Base-by-base conservation (phyloP, 1,284 basidiomycete species). In the Polyporus tsugae region DNA sequence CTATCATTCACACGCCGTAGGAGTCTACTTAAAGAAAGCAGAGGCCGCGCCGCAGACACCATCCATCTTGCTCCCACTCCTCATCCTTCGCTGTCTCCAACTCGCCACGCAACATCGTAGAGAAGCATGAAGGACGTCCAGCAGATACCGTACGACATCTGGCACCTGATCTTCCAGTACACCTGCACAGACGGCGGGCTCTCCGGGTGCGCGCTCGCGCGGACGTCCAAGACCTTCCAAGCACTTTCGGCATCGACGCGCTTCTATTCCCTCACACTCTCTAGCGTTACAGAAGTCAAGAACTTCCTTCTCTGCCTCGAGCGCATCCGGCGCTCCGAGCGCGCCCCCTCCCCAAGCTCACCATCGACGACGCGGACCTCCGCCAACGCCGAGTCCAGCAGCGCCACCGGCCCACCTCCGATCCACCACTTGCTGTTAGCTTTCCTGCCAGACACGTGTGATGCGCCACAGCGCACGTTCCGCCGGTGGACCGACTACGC, bases 291-390 rank as follows among this genome's bases (percentile, higher is more conserved):
- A 38, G 46, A 69, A 7, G 64, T 73, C 19, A 68, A 60, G 39
- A 46, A 41, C 62, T 71, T 73, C 64, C 67, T 73, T 39, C 46
- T 71, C 59, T 73, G 72, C 62, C 33, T 68, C 66, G 68, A 71
- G 58, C 71, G 71, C 44, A 72, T 67, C 62, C 65, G 53, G 46
- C 67, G 60, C 25, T 46, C 46, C 6, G 39, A 44, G 22, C 29
- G 39, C 33, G 17, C 33, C 38, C 29, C 41, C 22, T 42, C 38
- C 22, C 25, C 15, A 29, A 29, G 29, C 38, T 22, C 29, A 6
- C n/a, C 41, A 7, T 25, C 60, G 2, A 42, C 39, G 2, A 2
- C 15, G 0, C 25, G 29, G 29, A 3, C 29, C 22, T 41, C 59
- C 33, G 22, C 61, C 10, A 46, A 25, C 61, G 13, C 44, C 57